Conservation (phyloP, 768 basidiomycete genomes). For the Lactifluus rugatus region DNA sequence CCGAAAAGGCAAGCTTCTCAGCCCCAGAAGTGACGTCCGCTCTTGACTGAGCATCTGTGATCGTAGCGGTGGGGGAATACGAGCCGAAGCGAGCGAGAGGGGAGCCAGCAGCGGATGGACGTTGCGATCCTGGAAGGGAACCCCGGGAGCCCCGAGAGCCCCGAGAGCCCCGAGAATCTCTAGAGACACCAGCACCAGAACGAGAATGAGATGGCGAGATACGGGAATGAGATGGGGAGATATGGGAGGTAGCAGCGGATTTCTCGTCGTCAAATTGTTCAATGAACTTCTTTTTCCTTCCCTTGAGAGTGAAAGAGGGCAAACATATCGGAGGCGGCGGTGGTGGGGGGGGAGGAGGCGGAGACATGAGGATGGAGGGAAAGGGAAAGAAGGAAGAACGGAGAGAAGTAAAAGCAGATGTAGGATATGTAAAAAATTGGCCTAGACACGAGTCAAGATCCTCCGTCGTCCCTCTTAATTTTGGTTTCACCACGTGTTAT, state of each 20-base stretch:
- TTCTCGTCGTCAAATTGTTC: constrained; percentile 15
- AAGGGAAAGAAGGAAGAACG: neutral
- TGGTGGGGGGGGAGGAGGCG: constrained; percentile 13
- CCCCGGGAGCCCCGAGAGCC: neutral
- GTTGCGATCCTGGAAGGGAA: constrained; percentile 9
- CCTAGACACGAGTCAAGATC: neutral
- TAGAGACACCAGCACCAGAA: neutral
- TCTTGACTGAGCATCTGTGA: constrained; percentile 14
- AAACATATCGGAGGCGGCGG: constrained; percentile 17
- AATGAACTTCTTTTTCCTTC: constrained; percentile 13
- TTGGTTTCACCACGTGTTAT: constrained; percentile 1
- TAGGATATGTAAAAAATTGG: neutral
- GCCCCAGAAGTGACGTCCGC: constrained; percentile 2
- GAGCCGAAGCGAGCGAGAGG: constrained; percentile 16
- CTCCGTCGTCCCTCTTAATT: neutral
- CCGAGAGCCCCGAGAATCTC: constrained; percentile 1
- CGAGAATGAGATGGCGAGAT: neutral
- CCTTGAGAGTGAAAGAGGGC: constrained; percentile 17
- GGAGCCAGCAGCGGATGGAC: constrained; percentile 1
- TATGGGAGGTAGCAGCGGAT: neutral
- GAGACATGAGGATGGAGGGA: constrained; percentile 9
- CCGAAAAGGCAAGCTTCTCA: constrained; percentile 16
- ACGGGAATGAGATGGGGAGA: neutral
- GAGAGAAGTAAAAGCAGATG: neutral
- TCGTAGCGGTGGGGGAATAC: constrained; percentile 15